phyloP scores from a whole-genome alignment of 441 rosid genomes.

The Viola pubescens region DNA sequence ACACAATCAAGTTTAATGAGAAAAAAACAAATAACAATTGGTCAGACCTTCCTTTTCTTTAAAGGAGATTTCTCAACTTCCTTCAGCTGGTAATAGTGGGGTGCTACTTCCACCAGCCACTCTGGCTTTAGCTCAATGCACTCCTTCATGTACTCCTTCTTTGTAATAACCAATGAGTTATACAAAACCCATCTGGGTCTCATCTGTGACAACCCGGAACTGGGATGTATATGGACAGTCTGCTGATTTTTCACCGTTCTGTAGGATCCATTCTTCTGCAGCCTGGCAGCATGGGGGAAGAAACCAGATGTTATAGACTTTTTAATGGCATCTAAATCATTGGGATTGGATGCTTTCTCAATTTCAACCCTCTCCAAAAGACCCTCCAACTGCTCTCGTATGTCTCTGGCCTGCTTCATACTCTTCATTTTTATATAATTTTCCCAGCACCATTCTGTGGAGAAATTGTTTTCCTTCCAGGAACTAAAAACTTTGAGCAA shows the following conservation, averaged over 20 bases:
- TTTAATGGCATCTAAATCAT: conserved; percentile 64
- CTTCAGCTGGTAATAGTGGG: conserved; percentile 87
- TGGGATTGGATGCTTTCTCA: conserved; percentile 54
- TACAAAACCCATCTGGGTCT: conserved; percentile 93
- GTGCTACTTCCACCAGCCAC: conserved; percentile 96
- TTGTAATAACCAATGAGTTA: conserved; percentile 86
- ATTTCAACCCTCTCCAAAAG: conserved; percentile 97
- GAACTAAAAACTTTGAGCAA: conserved; percentile 90
- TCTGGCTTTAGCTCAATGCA: conserved; percentile 77
- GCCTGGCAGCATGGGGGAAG: conserved; percentile 85
- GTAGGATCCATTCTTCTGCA: conserved; percentile 91
- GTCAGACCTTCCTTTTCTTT: no score
- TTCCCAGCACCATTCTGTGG: conserved; percentile 98
- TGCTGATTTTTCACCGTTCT: conserved; percentile 89
- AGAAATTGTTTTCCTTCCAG: conserved; percentile 94
- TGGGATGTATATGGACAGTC: conserved; percentile 91
- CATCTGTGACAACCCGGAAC: conserved; percentile 93
- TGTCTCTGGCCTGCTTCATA: conserved; percentile 96
- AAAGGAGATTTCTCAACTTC: conserved; percentile 71
- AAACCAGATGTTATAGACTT: conserved; percentile 74
- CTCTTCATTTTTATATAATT: conserved; percentile 98
- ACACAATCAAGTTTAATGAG: no score
- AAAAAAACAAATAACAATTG: neutral
- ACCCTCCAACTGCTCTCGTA: conserved; percentile 90
- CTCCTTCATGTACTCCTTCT: conserved; percentile 81